phyloP scores from a whole-genome alignment of 805 yeast species.

The Grigorovia jiainica region DNA sequence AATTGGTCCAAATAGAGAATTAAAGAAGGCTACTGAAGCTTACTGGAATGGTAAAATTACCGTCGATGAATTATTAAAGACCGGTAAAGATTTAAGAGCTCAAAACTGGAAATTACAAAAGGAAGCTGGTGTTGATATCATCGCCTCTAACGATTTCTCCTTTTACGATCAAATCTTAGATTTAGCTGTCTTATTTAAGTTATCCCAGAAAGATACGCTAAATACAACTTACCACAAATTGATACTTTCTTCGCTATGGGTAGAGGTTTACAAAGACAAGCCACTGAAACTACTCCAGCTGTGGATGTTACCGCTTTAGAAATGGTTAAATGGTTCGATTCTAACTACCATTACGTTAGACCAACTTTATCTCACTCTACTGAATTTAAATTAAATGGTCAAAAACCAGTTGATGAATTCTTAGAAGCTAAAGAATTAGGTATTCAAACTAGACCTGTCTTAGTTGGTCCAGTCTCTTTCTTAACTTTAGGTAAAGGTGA shows the following conservation, averaged over 20 bases:
- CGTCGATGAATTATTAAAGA: slow-evolving; percentile 78
- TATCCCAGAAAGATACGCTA: slow-evolving; percentile 93
- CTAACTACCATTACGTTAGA: slow-evolving; percentile 99
- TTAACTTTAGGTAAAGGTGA: slow-evolving; percentile 95
- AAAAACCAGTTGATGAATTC: slow-evolving; percentile 95
- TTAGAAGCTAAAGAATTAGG: slow-evolving; percentile 97
- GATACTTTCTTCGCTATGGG: slow-evolving; percentile 98
- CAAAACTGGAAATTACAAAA: slow-evolving; percentile 97
- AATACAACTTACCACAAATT: slow-evolving; percentile 70
- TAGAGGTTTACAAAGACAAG: slow-evolving; percentile 98
- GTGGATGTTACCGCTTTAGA: slow-evolving; percentile 98
- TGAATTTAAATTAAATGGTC: slow-evolving; percentile 89
- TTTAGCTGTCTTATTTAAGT: slow-evolving; percentile 87
- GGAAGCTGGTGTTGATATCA: slow-evolving; percentile 93
- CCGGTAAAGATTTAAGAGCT: slow-evolving; percentile 92
- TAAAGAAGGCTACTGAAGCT: slow-evolving; percentile 97
- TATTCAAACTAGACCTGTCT: slow-evolving; percentile 93
- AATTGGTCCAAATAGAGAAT: slow-evolving; percentile 98
- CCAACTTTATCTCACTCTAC: slow-evolving; percentile 96
- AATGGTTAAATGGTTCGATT: slow-evolving; percentile 99
- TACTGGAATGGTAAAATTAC: slow-evolving; percentile 95
- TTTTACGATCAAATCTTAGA: slow-evolving; percentile 97
- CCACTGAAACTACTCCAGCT: slow-evolving; percentile 75
- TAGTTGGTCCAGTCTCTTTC: slow-evolving; percentile 95
- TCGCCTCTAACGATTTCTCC: slow-evolving; percentile 96